phyloP scores from a whole-genome alignment of 352 stramenopile genomes.

The Thalassiosira mediterranea region DNA sequence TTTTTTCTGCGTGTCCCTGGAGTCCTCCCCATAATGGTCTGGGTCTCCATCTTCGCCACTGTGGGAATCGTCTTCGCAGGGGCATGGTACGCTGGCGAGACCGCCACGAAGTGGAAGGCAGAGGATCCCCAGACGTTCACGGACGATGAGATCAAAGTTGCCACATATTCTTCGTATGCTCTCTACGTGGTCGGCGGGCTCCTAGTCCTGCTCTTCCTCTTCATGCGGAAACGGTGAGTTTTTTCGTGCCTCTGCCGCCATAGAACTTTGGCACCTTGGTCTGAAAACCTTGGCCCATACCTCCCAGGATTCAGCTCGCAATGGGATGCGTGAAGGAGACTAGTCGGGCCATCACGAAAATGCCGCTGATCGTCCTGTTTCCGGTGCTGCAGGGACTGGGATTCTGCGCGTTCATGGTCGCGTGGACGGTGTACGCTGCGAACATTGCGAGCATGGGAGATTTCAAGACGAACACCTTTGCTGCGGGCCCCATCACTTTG shows the following conservation, averaged over 20 bases:
- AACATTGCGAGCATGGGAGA: slow-evolving; percentile 83
- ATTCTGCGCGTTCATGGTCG: slow-evolving; percentile 72
- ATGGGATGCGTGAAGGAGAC: slow-evolving; percentile 85
- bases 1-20: slow-evolving; percentile 82
- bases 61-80: slow-evolving; percentile 67
- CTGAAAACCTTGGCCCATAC: no score
- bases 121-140: slow-evolving; percentile 51
- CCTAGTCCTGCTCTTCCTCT: slow-evolving; percentile 78
- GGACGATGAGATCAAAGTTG: slow-evolving; percentile 58
- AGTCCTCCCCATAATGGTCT: slow-evolving; percentile 83
- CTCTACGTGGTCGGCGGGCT: slow-evolving; percentile 69
- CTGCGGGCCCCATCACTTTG: slow-evolving; percentile 4
- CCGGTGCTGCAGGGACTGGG: slow-evolving; percentile 83
- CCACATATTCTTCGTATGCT: slow-evolving; percentile 61
- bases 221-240: slow-evolving; percentile 84
- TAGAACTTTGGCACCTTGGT: no score
- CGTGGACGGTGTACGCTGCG: slow-evolving; percentile 79
- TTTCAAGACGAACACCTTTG: slow-evolving; percentile 41
- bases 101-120: slow-evolving; percentile 46
- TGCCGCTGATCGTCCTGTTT: slow-evolving; percentile 83
- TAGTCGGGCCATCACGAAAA: slow-evolving; percentile 73
- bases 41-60: slow-evolving; percentile 71
- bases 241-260: no score
- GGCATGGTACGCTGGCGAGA: slow-evolving; percentile 60
- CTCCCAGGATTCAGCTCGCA: slow-evolving; percentile 78